phyloP scores from a whole-genome alignment of 148 eudicot genomes.

The Silene uniflora region DNA sequence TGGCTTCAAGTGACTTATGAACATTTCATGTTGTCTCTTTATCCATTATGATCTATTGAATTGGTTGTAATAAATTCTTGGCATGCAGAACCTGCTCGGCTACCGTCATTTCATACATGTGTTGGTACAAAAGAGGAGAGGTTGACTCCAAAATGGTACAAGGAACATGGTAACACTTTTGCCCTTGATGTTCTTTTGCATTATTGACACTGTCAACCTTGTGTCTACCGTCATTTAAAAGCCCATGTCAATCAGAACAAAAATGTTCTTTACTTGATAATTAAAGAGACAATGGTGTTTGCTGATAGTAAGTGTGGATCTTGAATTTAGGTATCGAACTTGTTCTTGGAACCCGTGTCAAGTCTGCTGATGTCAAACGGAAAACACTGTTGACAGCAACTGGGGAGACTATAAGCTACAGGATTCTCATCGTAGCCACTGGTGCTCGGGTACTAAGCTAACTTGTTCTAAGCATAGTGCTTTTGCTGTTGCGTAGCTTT shows the following conservation, averaged over 20 bases:
- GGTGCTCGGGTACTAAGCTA: conserved; percentile 93
- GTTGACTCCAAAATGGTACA: conserved; percentile 90
- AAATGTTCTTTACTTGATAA: not conserved
- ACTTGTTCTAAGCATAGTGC: conserved; percentile 21
- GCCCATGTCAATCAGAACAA: not conserved
- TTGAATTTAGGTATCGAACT: conserved; percentile 71
- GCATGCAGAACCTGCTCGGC: conserved; percentile 82
- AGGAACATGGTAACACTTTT: conserved; percentile 75
- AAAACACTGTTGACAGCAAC: conserved; percentile 80
- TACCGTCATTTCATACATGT: conserved; percentile 94
- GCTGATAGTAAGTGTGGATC: conserved; percentile 6
- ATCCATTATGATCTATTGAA: not conserved
- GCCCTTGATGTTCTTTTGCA: not conserved
- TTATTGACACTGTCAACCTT: not conserved
- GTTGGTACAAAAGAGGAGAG: conserved; percentile 89
- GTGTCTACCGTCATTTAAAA: not conserved
- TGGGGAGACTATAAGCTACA: conserved; percentile 98
- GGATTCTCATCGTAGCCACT: conserved; percentile 84
- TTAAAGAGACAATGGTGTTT: conserved; percentile 5
- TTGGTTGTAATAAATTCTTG: not conserved
- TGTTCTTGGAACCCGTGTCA: conserved; percentile 89
- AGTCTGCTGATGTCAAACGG: conserved; percentile 88
- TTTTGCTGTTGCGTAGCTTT: conserved; percentile 4
- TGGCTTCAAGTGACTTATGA: not conserved
- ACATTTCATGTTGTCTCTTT: not conserved